Evolutionary conservation across 2,329 filamentous ascomycete genomes (phyloP).

Genomic region (Apiospora kogelbergensis): DNA sequence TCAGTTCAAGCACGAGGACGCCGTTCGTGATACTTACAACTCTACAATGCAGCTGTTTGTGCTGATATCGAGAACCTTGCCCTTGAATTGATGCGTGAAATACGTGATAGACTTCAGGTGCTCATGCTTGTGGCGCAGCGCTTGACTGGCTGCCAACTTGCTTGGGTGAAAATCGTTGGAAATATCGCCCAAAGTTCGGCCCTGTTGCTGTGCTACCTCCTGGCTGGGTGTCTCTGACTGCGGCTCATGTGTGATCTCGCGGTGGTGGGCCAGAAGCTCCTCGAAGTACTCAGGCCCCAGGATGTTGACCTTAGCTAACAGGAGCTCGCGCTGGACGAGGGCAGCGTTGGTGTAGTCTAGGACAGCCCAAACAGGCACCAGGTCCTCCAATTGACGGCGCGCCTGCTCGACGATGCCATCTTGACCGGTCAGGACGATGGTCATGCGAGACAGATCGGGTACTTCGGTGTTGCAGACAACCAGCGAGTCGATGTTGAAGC

Average conservation of each 20-base stretch:
- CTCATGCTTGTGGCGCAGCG: slow-evolving; percentile 94
- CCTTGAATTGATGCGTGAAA: slow-evolving; percentile 94
- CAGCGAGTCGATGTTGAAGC: slow-evolving; percentile 98
- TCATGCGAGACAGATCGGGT: slow-evolving; percentile 96
- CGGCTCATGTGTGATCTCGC: slow-evolving; percentile 69
- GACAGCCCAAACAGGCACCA: slow-evolving; percentile 98
- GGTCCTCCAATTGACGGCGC: slow-evolving; percentile 88
- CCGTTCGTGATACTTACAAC: slow-evolving; percentile 61
- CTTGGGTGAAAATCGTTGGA: slow-evolving; percentile 83
- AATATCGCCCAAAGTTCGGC: slow-evolving; percentile 41
- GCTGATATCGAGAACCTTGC: slow-evolving; percentile 96
- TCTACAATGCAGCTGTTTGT: slow-evolving; percentile 99
- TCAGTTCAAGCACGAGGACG: slow-evolving; percentile 3
- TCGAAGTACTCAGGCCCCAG: slow-evolving; percentile 98
- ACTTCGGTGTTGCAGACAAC: slow-evolving; percentile 99
- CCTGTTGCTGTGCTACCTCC: slow-evolving; percentile 37
- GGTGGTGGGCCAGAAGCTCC: slow-evolving; percentile 91
- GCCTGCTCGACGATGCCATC: slow-evolving; percentile 98
- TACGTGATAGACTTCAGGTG: slow-evolving; percentile 96
- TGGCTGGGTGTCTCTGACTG: slow-evolving; percentile 21
- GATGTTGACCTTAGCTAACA: slow-evolving; percentile 95
- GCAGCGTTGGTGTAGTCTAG: slow-evolving; percentile 92
- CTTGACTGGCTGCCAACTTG: slow-evolving; percentile 82
- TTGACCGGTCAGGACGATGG: slow-evolving; percentile 93
- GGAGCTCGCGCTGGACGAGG: slow-evolving; percentile 90